Percentiles rank a stretch among this genome's conserved stretches.
Evolutionary conservation across 345 rosid species (phyloP).

Genomic region (Aquilaria sinensis): DNA sequence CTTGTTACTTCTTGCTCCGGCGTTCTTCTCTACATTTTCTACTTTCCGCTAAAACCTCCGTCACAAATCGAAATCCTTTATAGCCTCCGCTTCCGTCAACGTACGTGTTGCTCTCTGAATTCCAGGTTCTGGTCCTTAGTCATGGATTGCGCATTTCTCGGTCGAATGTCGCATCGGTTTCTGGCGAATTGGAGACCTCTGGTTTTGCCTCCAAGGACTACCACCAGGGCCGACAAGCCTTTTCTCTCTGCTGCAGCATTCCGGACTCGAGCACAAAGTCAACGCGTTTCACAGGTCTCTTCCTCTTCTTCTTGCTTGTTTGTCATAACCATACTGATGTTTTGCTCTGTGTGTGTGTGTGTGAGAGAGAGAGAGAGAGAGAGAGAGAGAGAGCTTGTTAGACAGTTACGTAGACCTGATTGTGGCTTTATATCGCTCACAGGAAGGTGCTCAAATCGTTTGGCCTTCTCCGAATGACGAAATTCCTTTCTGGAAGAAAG

Average conservation of each 20-base stretch:
- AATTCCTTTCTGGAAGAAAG: constrained; percentile 47
- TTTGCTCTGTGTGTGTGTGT: constrained; percentile 16
- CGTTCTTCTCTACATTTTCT: no score
- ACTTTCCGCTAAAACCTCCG: no score
- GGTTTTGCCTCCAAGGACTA: neutral
- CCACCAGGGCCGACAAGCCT: neutral
- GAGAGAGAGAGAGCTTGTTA: no score
- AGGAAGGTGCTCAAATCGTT: constrained; percentile 8
- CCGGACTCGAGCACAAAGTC: constrained; percentile 1
- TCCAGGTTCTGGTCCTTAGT: no score
- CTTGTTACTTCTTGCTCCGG: no score
- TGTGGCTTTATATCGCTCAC: neutral
- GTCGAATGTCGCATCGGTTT: constrained; percentile 4
- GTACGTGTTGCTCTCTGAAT: no score
- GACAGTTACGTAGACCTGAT: no score
- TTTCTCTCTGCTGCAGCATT: neutral
- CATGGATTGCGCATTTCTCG: constrained; percentile 14
- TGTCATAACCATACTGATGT: neutral
- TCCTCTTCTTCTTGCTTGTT: neutral
- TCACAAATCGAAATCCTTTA: no score
- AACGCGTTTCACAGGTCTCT: constrained; percentile 9
- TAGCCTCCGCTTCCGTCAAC: no score
- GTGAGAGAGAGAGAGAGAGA: constrained; percentile 5
- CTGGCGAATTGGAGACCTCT: constrained; percentile 4
- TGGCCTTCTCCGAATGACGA: constrained; percentile 51